These are phyloP conservation scores for Adiantum capillusveneris DNA, from an alignment of 75 land plant genomes.

Conservation along the genomic window DNA sequence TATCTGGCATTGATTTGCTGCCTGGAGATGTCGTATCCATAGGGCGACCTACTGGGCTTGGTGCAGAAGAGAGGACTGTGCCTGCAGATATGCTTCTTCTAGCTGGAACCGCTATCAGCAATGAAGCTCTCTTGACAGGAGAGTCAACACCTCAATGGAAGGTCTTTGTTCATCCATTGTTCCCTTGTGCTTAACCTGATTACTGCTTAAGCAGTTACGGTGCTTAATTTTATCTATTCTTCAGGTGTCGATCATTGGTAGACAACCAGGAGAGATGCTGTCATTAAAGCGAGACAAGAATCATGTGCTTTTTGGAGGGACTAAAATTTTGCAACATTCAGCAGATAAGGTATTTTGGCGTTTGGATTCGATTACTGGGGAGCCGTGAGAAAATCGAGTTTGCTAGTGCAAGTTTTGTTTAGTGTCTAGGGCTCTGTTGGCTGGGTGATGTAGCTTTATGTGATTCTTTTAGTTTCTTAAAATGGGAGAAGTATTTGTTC, in stretches of 20 bases:
- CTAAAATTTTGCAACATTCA: slow-evolving; percentile 94
- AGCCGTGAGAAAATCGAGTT: no score
- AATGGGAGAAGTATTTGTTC: no score
- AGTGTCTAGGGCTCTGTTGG: no score
- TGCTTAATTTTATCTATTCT: slow-evolving; percentile 2
- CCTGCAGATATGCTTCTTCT: slow-evolving; percentile 95
- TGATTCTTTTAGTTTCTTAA: no score
- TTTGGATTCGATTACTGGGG: no score
- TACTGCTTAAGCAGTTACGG: not conserved
- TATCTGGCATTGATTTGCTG: slow-evolving; percentile 83
- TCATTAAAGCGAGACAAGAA: slow-evolving; percentile 77
- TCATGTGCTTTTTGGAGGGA: slow-evolving; percentile 94
- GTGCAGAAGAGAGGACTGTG: slow-evolving; percentile 82
- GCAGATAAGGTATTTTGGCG: slow-evolving; percentile 96
- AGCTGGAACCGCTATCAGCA: slow-evolving; percentile 87
- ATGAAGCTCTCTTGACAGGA: slow-evolving; percentile 98
- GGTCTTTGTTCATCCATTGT: slow-evolving; percentile 24
- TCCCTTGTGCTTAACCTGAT: not conserved
- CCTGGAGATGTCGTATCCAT: slow-evolving; percentile 98
- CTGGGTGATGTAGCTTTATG: no score
- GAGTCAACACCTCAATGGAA: slow-evolving; percentile 99
- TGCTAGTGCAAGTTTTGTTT: no score
- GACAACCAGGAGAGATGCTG: slow-evolving; percentile 60
- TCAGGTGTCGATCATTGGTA: slow-evolving; percentile 67
- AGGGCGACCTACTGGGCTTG: slow-evolving; percentile 68